Evolutionary conservation across 192 early-diverging fungal species (phyloP).

Genomic region (Phlyctochytrium planicorne): DNA sequence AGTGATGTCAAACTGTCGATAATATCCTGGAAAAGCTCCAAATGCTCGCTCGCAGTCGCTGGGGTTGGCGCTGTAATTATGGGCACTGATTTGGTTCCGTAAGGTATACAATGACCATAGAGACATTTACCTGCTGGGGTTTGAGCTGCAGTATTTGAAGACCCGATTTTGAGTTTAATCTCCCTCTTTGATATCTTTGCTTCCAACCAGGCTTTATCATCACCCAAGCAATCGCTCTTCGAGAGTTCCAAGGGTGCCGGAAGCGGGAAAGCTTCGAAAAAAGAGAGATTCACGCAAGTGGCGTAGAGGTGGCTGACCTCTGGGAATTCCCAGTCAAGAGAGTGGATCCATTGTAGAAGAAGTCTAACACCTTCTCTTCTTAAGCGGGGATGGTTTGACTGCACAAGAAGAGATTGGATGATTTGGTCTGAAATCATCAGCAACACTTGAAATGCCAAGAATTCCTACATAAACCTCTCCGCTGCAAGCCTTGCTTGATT

Average conservation of each 20-base stretch:
- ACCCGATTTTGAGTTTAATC: neutral
- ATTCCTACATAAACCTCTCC: conserved; percentile 56
- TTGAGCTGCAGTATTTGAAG: conserved; percentile 5
- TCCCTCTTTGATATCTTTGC: no score
- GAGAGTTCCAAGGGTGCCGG: conserved; percentile 29
- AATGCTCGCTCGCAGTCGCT: neutral
- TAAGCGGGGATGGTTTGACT: conserved; percentile 67
- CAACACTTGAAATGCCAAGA: neutral
- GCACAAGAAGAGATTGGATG: conserved; percentile 60
- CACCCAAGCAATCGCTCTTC: conserved; percentile 27
- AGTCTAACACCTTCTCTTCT: conserved; percentile 72
- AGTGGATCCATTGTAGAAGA: conserved; percentile 72
- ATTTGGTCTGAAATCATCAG: conserved; percentile 51
- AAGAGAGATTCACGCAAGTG: conserved; percentile 54
- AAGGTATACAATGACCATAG: no score
- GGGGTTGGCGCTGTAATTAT: no score
- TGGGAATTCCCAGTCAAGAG: conserved; percentile 55
- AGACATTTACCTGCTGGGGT: no score
- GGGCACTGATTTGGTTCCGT: conserved; percentile 20
- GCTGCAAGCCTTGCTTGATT: conserved; percentile 76
- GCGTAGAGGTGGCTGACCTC: conserved; percentile 64
- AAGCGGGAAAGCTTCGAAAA: conserved; percentile 39
- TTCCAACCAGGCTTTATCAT: no score
- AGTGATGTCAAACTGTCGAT: conserved; percentile 9
- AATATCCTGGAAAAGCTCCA: conserved; percentile 17